Base-by-base conservation (phyloP, 1,284 basidiomycete genomes). In the Fistulinella cinereoalba region DNA sequence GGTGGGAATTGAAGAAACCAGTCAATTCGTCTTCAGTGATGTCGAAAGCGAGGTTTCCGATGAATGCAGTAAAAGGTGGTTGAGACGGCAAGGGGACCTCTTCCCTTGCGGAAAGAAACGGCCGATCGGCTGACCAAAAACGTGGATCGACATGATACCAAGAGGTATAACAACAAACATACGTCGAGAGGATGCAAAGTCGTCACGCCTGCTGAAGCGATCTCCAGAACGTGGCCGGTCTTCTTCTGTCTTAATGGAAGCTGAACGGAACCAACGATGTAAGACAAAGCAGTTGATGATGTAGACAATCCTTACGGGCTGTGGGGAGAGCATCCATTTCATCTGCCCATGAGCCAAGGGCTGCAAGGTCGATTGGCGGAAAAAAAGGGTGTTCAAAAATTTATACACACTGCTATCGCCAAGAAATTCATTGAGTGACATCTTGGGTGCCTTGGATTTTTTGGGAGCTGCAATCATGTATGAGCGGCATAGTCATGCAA, bases 41-140 rank as follows among this genome's bases (percentile, higher is more conserved):
- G 71, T 99, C 97, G 58, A 97, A 99, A 3, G 92, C 80, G 43
- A 99, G 76, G 71, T 99, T 99, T 47, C 96, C 97, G 56, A 99
- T 79, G 60, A 94, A 99, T 8, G 92, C 95, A 31, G 95, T 99
- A 73, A 83, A 99, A 11, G 97, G 97, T 13, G 97, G 92, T 52
- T 83, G 81, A 40, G 90, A 90, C n/a, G 97, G 97, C 29, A 99
- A 71, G 24, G 97, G 95, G 13, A 98, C 74, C 66, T 99, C 96
- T 62, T 95, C 92, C 52, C 94, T 84, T 41, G 80, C 76, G 51
- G 82, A 76, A 21, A 71, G 65, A 47, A 69, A 61, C 27, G 61
- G 69, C 64, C 83, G 80, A 69, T 89, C 86, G 54, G 73, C 86
- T 89, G 54, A 34, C 51, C 10, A 44, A 40, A 33, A 36, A 9